Conservation (phyloP, 306 rosid species). For the Medicago lupulina region DNA sequence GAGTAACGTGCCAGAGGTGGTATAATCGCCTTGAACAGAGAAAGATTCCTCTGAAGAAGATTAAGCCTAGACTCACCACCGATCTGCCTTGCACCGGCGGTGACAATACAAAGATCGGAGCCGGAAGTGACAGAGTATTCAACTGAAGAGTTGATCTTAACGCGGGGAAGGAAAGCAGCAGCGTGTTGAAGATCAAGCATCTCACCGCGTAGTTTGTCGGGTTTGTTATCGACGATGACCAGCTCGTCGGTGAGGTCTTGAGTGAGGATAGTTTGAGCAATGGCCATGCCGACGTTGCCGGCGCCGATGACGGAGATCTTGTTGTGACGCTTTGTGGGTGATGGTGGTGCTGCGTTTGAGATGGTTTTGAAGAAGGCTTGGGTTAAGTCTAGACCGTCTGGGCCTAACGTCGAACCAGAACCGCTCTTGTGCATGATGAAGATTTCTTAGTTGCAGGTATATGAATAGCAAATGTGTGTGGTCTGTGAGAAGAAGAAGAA, state of each 20-base stretch:
- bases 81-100: constrained; percentile 85
- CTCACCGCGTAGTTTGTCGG: constrained; percentile 91
- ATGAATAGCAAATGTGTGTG: background rate
- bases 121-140: constrained; percentile 69
- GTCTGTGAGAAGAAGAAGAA: background rate
- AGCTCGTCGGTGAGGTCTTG: constrained; percentile 86
- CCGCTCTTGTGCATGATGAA: constrained; percentile 58
- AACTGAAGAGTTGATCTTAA: constrained; percentile 70
- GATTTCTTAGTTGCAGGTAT: background rate
- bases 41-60: constrained; percentile 71
- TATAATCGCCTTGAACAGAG: constrained; percentile 60
- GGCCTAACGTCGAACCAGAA: constrained; percentile 69
- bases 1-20: constrained; percentile 66
- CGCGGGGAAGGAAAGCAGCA: constrained; percentile 92
- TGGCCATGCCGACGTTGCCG: constrained; percentile 99
- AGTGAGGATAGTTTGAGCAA: constrained; percentile 89
- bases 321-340: constrained; percentile 61
- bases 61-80: constrained; percentile 79
- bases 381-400: constrained; percentile 76
- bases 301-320: constrained; percentile 88
- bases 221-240: constrained; percentile 68
- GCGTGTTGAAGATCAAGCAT: constrained; percentile 94
- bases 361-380: constrained; percentile 79
- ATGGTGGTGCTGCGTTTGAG: constrained; percentile 60
- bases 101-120: constrained; percentile 84